Base-by-base conservation (phyloP, 495 filamentous ascomycete genomes). In the Aspergillus kassunensis region DNA sequence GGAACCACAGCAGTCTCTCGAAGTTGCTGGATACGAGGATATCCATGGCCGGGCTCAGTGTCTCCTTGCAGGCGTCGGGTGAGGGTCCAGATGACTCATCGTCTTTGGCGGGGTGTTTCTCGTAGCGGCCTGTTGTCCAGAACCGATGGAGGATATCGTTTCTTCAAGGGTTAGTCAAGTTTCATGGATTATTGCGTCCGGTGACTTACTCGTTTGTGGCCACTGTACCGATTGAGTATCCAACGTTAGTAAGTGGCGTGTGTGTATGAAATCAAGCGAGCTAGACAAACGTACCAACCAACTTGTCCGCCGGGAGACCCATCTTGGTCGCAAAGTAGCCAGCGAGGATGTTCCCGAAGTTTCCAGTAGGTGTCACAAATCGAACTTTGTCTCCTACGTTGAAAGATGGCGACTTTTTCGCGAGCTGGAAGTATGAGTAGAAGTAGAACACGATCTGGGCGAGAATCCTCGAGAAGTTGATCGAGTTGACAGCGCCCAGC, bases 371-470 rank as follows among this genome's bases (percentile, higher is more conserved):
- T 0, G 89, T 85, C 8, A 92, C 87, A 60, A 88, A 91, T 39
- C 89, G 82, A 49, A 96, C 73, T 56, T 83, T 83, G 13, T 74
- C 74, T 1, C 80, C 63, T 18, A 37, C 34, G 30, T 75, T 69
- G 49, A 79, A 76, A 23, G 73, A 71, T 0, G 68, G 34, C 4
- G 79, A 65, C 10, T 76, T 71, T 37, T 75, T 73, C 13, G 72
- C 72, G 29, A 98, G 80, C 11, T 83, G 73, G 70, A 96, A 91
- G 77, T 97, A 97, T 2, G 91, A 80, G 63, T 89, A 73, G 75
- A 91, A 92, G 75, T 93, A 96, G 76, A 93, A 97, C 34, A 85
- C 85, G 25, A 89, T 97, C 71, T 98, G 93, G 13, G 92, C 91
- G 15, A 97, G 79, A 53, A 98, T 97, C 51, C 92, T 74, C 13